These are phyloP conservation scores for Cardamine resedifolia DNA, from an alignment of 345 rosid species.

Conservation along the genomic window DNA sequence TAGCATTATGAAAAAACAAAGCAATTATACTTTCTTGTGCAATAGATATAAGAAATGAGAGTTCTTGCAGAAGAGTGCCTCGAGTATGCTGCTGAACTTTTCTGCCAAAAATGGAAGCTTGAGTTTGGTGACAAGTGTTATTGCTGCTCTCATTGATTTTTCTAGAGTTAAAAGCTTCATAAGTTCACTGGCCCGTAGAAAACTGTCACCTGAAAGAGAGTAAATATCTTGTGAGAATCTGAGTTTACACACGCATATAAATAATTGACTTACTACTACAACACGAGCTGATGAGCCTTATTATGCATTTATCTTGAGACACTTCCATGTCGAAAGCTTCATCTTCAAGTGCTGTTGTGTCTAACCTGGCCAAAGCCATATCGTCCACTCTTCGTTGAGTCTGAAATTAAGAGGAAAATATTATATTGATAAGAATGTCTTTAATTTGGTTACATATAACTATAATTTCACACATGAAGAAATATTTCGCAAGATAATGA, in stretches of 20 bases:
- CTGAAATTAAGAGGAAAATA: slow-evolving; percentile 43
- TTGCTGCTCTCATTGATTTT: slow-evolving; percentile 86
- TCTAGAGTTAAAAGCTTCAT: slow-evolving; percentile 70
- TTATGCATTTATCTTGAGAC: slow-evolving; percentile 89
- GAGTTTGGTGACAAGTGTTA: slow-evolving; percentile 81
- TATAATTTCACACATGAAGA: slow-evolving; percentile 2
- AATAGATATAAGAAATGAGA: neutral
- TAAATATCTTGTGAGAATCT: neutral
- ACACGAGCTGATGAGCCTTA: slow-evolving; percentile 87
- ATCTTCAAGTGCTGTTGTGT: slow-evolving; percentile 65
- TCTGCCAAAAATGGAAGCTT: slow-evolving; percentile 94
- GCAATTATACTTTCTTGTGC: neutral
- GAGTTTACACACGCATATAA: slow-evolving; percentile 1
- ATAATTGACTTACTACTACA: slow-evolving; percentile 66
- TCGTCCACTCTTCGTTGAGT: slow-evolving; percentile 65
- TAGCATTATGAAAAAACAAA: slow-evolving; percentile 11
- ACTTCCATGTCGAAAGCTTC: slow-evolving; percentile 74
- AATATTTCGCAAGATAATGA: neutral
- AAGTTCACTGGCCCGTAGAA: slow-evolving; percentile 77
- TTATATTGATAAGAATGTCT: neutral
- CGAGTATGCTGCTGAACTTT: slow-evolving; percentile 73
- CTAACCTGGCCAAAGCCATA: slow-evolving; percentile 49
- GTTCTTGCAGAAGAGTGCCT: slow-evolving; percentile 44
- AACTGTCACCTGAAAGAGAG: slow-evolving; percentile 68
- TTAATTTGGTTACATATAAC: slow-evolving; percentile 9